These are phyloP conservation scores for Senecio squalidus DNA, from an alignment of 140 eudicot species.

Conservation along the genomic window DNA sequence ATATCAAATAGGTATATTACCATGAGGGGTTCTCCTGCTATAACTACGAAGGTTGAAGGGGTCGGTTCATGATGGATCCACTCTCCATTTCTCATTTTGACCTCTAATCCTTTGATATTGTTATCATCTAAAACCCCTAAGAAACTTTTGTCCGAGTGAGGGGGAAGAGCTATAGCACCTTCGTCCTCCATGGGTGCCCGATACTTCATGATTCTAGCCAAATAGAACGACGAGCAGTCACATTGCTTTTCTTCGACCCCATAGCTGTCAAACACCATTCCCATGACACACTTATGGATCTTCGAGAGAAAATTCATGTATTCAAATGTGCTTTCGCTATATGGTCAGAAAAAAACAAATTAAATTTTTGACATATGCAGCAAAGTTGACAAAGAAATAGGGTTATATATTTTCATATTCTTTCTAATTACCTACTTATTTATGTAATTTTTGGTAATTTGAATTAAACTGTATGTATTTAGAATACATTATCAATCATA, in stretches of 20 bases:
- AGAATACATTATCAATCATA: no score
- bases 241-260: slow-evolving; percentile 18
- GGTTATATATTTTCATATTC: background rate
- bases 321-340: slow-evolving; percentile 14
- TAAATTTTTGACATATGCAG: background rate
- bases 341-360: background rate
- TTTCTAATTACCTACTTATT: no score
- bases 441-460: no score
- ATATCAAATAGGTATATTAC: no score
- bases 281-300: slow-evolving; percentile 20
- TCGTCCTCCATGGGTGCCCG: slow-evolving; percentile 15
- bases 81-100: slow-evolving; percentile 32
- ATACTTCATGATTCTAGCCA: slow-evolving; percentile 30
- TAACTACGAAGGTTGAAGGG: slow-evolving; percentile 25
- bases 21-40: slow-evolving; percentile 43
- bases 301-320: slow-evolving; percentile 27
- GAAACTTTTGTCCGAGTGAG: slow-evolving; percentile 32
- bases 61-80: slow-evolving; percentile 30
- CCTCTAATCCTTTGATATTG: slow-evolving; percentile 32
- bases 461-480: no score
- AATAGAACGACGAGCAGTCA: slow-evolving; percentile 10
- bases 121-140: slow-evolving; percentile 28
- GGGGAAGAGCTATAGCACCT: slow-evolving; percentile 7
- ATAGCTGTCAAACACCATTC: slow-evolving; percentile 34
- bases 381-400: background rate